A percentile compares a stretch with the other conserved stretches of the same genome.
Conservation (phyloP, 2,329 filamentous ascomycete species). For the Fusarium pseudograminearum region DNA sequence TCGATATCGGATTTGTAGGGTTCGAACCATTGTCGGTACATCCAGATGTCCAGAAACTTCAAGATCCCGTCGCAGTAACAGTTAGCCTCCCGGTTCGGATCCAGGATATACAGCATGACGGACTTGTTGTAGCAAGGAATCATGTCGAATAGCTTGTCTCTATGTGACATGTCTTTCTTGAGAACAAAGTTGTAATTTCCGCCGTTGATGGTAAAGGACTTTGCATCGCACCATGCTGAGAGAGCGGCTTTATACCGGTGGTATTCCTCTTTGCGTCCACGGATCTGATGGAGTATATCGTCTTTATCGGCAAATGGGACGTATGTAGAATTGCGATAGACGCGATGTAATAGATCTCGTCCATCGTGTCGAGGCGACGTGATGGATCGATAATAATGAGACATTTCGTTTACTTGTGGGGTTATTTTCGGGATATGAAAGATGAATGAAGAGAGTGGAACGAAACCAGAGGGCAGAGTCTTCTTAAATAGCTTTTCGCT, state of each 20-base stretch:
- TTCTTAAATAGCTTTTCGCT: too few relatives aligned
- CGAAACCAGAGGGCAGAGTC: too few relatives aligned
- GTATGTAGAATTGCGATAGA: too few relatives aligned
- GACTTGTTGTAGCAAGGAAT: constrained; percentile 6
- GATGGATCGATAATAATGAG: too few relatives aligned
- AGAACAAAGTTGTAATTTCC: not conserved
- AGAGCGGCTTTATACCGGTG: not conserved
- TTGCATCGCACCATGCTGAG: accelerated
- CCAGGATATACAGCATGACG: constrained; percentile 1
- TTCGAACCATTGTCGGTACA: constrained; percentile 16
- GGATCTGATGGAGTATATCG: constrained; percentile 7
- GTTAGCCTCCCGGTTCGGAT: not conserved
- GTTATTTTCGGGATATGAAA: accelerated
- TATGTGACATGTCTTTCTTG: not conserved
- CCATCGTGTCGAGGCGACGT: too few relatives aligned
- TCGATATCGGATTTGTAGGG: constrained; percentile 11
- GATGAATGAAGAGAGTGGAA: too few relatives aligned
- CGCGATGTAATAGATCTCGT: too few relatives aligned
- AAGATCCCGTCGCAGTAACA: not conserved
- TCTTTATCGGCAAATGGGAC: not conserved
- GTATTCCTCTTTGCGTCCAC: not conserved
- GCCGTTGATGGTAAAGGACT: accelerated
- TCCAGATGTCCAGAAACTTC: constrained; percentile 13
- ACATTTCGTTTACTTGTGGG: too few relatives aligned
- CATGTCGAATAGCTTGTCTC: not conserved